These are phyloP conservation scores for Ganoderma multipileum DNA, from an alignment of 1,284 basidiomycete species.

Conservation along the genomic window DNA sequence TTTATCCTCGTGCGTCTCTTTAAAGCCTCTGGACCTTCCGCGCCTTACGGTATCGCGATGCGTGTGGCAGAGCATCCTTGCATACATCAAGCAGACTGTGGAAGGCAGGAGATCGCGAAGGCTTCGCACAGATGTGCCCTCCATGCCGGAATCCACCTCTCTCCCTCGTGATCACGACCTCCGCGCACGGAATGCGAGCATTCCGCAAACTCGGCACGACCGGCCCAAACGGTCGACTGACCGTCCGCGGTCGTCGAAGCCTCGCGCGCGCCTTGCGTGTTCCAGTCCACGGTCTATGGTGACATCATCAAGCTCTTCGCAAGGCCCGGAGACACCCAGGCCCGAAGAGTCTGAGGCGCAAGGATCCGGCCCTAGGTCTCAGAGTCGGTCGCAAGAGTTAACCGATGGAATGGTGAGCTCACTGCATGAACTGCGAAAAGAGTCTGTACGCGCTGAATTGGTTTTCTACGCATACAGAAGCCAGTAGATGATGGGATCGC, in stretches of 20 bases:
- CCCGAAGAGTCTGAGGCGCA: not conserved
- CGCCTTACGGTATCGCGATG: not conserved
- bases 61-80: conserved; percentile 20
- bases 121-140: not conserved
- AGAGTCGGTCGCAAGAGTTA: not conserved
- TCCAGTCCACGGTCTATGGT: not conserved
- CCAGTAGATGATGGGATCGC: not conserved
- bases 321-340: not conserved
- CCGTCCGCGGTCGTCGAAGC: not conserved
- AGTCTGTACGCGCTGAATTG: not conserved
- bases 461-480: not conserved
- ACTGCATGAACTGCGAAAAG: too few relatives aligned
- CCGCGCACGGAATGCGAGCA: not conserved
- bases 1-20: conserved; percentile 22
- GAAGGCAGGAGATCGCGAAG: not conserved
- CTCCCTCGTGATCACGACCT: conserved; percentile 5
- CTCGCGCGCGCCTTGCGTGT: not conserved
- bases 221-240: not conserved
- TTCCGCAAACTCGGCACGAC: conserved; percentile 1
- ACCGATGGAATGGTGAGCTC: not conserved
- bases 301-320: not conserved
- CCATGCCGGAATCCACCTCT: not conserved
- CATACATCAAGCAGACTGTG: conserved; percentile 2
- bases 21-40: not conserved
- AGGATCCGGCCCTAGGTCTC: not conserved